Conservation (phyloP, 768 basidiomycete species). For the Amanita polypyramis region DNA sequence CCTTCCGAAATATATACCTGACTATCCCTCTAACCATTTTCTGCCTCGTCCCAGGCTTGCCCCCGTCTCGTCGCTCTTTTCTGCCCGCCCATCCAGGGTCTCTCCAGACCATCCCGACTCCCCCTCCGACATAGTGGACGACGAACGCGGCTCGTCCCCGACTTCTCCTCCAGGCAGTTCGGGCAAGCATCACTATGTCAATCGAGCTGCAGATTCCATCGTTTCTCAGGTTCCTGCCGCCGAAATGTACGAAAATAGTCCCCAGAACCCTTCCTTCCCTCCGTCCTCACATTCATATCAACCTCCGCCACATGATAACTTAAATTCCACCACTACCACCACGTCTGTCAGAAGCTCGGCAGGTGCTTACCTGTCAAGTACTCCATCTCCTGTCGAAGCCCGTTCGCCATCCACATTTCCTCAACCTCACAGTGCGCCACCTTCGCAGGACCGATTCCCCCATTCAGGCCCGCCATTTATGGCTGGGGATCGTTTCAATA, state of each 20-base stretch:
- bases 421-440: conserved; percentile 30
- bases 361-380: conserved; percentile 24
- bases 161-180: conserved; percentile 21
- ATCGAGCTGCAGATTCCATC: conserved; percentile 20
- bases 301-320: conserved; percentile 14
- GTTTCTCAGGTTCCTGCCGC: conserved; percentile 20
- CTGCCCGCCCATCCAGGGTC: conserved; percentile 7
- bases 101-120: conserved; percentile 19
- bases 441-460: conserved; percentile 34
- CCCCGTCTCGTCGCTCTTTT: conserved; percentile 15
- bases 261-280: conserved; percentile 13
- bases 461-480: conserved; percentile 29
- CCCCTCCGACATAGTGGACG: conserved; percentile 24
- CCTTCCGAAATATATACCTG: conserved; percentile 17
- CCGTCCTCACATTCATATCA: conserved; percentile 16
- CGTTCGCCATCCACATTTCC: conserved; percentile 28
- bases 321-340: conserved; percentile 20
- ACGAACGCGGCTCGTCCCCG: conserved; percentile 19
- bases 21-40: conserved; percentile 9
- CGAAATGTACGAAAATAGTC: conserved; percentile 21
- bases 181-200: conserved; percentile 21
- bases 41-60: conserved; percentile 15
- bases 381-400: conserved; percentile 34
- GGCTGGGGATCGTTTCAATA: conserved; percentile 28
- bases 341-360: conserved; percentile 17